A percentile compares a stretch with the other conserved stretches of the same genome.
phyloP scores from a whole-genome alignment of 345 rosid species.

The Eucalyptus erythrocorys region DNA sequence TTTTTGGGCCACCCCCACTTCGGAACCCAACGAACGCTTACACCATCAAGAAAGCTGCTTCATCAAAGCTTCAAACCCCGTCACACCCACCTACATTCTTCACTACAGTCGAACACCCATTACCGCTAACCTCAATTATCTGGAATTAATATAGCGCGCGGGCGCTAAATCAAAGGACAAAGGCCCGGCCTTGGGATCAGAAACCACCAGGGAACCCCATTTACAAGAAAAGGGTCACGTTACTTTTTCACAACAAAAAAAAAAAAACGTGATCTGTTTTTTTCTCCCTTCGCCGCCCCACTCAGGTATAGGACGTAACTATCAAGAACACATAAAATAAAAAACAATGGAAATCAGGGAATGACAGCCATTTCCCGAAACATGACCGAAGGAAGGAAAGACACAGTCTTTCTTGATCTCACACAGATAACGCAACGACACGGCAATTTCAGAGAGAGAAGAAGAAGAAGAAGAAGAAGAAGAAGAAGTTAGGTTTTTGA shows the following conservation, averaged over 20 bases:
- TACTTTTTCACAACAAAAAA: background rate
- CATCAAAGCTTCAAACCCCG: background rate
- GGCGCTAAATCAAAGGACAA: background rate
- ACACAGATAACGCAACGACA: background rate
- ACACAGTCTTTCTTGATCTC: background rate
- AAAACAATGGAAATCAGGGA: background rate
- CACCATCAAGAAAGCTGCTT: background rate
- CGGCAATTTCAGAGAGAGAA: background rate
- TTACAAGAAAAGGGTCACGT: background rate
- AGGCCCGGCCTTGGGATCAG: background rate
- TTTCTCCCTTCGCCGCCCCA: background rate
- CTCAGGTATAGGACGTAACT: background rate
- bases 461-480: background rate
- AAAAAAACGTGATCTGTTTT: background rate
- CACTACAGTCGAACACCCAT: background rate
- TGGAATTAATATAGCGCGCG: background rate
- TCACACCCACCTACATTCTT: constrained; percentile 12
- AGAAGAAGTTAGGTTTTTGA: background rate
- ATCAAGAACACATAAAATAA: background rate
- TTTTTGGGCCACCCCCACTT: background rate
- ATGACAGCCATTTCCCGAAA: background rate
- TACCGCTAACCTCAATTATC: background rate
- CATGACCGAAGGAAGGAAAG: background rate
- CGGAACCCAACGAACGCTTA: background rate
- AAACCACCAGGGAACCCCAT: background rate